phyloP scores from a whole-genome alignment of 495 filamentous ascomycete species.

The Trichoderma reesei region DNA sequence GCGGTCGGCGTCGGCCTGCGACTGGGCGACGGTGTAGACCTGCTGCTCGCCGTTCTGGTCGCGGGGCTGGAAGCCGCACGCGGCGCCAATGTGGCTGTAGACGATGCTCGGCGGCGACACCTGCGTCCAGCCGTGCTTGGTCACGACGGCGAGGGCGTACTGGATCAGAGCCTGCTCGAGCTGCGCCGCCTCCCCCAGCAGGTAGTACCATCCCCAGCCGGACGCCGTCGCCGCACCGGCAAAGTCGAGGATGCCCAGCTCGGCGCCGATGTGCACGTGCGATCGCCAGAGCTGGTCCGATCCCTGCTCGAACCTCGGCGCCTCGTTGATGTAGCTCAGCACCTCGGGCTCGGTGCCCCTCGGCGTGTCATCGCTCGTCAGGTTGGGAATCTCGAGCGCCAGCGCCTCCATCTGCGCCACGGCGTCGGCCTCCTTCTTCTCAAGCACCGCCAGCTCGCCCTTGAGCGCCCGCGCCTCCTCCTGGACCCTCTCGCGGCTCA shows the following conservation, averaged over 20 bases:
- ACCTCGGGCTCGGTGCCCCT: slow-evolving; percentile 48
- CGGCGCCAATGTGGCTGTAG: slow-evolving; percentile 80
- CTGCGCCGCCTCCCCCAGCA: slow-evolving; percentile 77
- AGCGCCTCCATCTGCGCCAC: slow-evolving; percentile 60
- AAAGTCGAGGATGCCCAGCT: slow-evolving; percentile 80
- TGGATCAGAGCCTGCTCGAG: slow-evolving; percentile 88
- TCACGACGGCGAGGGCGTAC: slow-evolving; percentile 65
- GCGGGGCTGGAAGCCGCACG: slow-evolving; percentile 88
- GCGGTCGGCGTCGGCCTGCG: slow-evolving; percentile 43
- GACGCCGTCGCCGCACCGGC: slow-evolving; percentile 62
- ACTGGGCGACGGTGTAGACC: slow-evolving; percentile 66
- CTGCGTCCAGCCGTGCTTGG: slow-evolving; percentile 59
- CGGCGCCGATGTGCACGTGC: slow-evolving; percentile 75
- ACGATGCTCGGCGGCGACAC: slow-evolving; percentile 83
- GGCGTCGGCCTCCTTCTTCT: slow-evolving; percentile 47
- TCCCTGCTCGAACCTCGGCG: slow-evolving; percentile 44
- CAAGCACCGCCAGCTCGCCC: slow-evolving; percentile 47
- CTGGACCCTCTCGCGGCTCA: slow-evolving; percentile 39
- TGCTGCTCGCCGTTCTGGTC: slow-evolving; percentile 88
- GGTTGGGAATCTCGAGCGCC: slow-evolving; percentile 75
- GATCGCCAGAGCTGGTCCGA: slow-evolving; percentile 48
- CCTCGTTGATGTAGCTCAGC: slow-evolving; percentile 63
- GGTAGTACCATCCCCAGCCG: slow-evolving; percentile 97
- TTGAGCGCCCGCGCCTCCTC: slow-evolving; percentile 64
- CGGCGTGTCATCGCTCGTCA: slow-evolving; percentile 68